Conservation (phyloP, 352 stramenopile species). For the Globisporangium nagaii region DNA sequence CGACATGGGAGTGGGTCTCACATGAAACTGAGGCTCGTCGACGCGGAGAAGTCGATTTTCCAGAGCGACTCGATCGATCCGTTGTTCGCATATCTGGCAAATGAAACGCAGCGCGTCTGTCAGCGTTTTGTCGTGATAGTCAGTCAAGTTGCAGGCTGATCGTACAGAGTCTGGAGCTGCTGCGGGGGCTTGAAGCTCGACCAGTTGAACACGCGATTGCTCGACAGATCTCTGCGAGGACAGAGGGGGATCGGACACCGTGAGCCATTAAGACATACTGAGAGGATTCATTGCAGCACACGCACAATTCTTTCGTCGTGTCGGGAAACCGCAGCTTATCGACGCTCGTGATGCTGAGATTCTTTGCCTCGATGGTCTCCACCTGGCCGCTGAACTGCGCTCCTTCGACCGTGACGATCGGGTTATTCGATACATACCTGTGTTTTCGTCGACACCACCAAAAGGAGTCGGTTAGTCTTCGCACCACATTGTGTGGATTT, state of each 20-base stretch:
- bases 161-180: background rate
- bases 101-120: background rate
- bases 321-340: slow-evolving; percentile 1
- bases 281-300: background rate
- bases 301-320: slow-evolving; percentile 4
- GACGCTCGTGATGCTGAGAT: slow-evolving; percentile 10
- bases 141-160: no score
- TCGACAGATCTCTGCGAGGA: slow-evolving; percentile 7
- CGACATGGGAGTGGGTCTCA: background rate
- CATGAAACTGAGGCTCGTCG: background rate
- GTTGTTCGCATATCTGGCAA: slow-evolving; percentile 2
- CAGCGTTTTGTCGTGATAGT: no score
- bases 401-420: slow-evolving; percentile 3
- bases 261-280: background rate
- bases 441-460: background rate
- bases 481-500: no score
- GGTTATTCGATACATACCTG: slow-evolving; percentile 10
- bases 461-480: no score
- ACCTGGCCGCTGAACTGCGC: background rate
- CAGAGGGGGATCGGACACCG: background rate
- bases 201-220: slow-evolving; percentile 5
- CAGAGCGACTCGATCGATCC: background rate
- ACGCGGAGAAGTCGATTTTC: slow-evolving; percentile 5
- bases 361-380: background rate
- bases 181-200: background rate